Base-by-base conservation (phyloP, 1,284 basidiomycete genomes). In the Tilletia walkeri region DNA sequence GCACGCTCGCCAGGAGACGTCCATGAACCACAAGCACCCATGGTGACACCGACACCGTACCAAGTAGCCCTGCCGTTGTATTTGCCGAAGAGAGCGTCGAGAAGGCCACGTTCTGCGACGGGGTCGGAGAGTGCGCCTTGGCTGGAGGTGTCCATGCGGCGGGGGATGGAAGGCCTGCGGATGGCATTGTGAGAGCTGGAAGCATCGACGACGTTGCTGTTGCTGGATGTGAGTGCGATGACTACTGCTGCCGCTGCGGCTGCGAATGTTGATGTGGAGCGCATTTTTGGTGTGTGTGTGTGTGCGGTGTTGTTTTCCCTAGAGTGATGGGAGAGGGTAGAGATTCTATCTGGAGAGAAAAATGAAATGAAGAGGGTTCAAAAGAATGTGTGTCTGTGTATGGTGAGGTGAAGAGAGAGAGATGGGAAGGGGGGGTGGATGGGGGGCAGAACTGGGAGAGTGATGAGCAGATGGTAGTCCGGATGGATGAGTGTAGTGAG, bases 41-140 rank as follows among this genome's bases (percentile, higher is more conserved):
- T 63, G 59, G 34, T 38, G 59, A 63, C 59, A 20, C 59, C 59
- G 59, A 63, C 59, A 20, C 59, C 59, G 59, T 63, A 63, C 59
- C 59, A 63, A 36, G 59, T 63, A 6, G 14, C 59, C 14, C 4
- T 12, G 18, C 59, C 59, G 4, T 10, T 14, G 59, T 63, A 39
- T 9, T 9, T 39, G 30, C 59, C 59, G 10, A 63, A 63, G 59
- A 63, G 38, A 16, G 59, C 59, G 3, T 63, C 59, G 59, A 63
- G 59, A 20, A 63, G 59, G 34, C 59, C 59, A 41, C 59, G 59
- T 38, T 63, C 59, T 34, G 59, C 59, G 36, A 63, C 36, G 6
- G 59, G 59, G 59, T 63, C 59, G 36, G 59, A 63, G 59, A 63
- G 34, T 4, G 59, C 59, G 50, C 10, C 18, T 7, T 18, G 10